Conservation (phyloP, 805 yeast species). For the Yamadazyma endophytica region DNA sequence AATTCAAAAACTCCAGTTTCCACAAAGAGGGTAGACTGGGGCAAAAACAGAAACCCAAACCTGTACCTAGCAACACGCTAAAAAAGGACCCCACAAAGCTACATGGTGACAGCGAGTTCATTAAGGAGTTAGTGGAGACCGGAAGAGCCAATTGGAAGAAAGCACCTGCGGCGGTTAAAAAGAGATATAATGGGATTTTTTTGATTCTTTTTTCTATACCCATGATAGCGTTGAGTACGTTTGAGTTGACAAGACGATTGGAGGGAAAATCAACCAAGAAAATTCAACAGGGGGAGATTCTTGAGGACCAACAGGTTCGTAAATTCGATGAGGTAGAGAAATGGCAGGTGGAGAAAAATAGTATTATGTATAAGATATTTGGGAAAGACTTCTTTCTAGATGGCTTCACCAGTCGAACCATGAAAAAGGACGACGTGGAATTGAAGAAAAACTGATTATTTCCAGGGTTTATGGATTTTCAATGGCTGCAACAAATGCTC, state of each 20-base stretch:
- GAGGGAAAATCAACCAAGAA: conserved; percentile 39
- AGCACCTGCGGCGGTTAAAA: conserved; percentile 35
- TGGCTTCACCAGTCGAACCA: conserved; percentile 41
- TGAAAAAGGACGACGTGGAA: conserved; percentile 12
- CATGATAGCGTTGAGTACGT: conserved; percentile 26
- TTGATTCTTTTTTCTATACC: conserved; percentile 37
- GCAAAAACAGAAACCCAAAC: conserved; percentile 8
- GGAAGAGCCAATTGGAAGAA: conserved; percentile 42
- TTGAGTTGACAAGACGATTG: conserved; percentile 31
- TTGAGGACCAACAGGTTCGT: conserved; percentile 28
- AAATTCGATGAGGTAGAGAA: conserved; percentile 36
- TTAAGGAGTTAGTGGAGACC: conserved; percentile 32
- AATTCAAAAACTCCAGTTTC: conserved; percentile 26
- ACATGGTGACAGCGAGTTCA: conserved; percentile 28
- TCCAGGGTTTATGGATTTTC: conserved; percentile 16
- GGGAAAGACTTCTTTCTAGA: conserved; percentile 41
- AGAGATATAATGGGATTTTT: conserved; percentile 34
- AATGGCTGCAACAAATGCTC: conserved; percentile 23
- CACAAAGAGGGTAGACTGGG: conserved; percentile 17
- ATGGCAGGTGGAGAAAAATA: conserved; percentile 35
- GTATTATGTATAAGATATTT: conserved; percentile 33
- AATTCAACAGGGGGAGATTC: conserved; percentile 37
- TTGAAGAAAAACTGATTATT: conserved; percentile 5
- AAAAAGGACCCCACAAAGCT: conserved; percentile 10
- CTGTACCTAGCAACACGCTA: conserved; percentile 4